Evolutionary conservation across 2,329 filamentous ascomycete species (phyloP), one percentile per base, ranked within the genome.

Genomic region (Epichloe festucae): DNA sequence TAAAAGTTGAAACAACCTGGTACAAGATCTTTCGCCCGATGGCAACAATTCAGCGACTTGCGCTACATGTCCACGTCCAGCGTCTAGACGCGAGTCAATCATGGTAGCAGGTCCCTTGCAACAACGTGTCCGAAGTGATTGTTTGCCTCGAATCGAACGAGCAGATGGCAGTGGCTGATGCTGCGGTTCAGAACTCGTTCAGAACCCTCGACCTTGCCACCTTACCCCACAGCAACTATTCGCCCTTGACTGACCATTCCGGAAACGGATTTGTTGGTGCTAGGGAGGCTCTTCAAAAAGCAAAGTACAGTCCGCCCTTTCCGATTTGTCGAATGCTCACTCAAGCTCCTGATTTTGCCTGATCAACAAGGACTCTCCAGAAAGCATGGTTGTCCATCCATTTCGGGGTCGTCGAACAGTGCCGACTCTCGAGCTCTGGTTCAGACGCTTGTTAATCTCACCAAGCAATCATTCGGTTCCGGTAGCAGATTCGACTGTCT

Each of bases 1-100:
- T 36, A 43, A 48, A 43, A 44, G 23, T 48, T 36, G 45, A 46
- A 51, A 35, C 45, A 48, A 27, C 40, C 40, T 46, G 36, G 35
- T 14, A 15, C 42, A 8, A 27, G 23, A 27, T 14, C 46, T 34
- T 12, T 38, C 34, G 17, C 38, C 43, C 27, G 21, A 42, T 42
- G 14, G 36, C 47, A 43, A 12, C 31, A 31, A 10, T 21, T 43
- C 17, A 38, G 27, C 21, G 19, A 36, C 27, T 49, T 35, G 12
- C 36, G 15, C 15, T 27, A 21, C 43, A n/a, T 48, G 44, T 45
- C 17, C 31, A 45, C 17, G 36, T 21, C 41, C 23, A 11, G 3
- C 6, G 8, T 7, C 40, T 4, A 31, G 17, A 35, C 19, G 6
- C 40, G 10, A 31, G 31, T 27, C 48, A 38, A 19, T 31, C 6